Conservation (phyloP, 2,329 filamentous ascomycete species). For the Dothistroma septosporum region DNA sequence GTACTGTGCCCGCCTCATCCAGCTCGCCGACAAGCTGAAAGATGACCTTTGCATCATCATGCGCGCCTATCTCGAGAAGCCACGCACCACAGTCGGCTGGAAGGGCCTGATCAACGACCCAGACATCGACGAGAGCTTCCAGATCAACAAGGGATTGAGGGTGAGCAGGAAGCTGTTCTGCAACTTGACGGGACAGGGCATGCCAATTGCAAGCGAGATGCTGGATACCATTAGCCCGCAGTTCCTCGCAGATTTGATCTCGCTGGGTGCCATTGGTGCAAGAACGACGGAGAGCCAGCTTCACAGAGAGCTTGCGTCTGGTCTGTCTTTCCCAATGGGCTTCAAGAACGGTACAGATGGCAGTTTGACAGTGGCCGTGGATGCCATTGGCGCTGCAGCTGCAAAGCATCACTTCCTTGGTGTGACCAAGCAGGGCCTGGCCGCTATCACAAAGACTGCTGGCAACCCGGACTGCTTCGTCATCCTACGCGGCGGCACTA, state of each 20-base stretch:
- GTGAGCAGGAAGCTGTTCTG: conserved; percentile 91
- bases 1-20: conserved; percentile 76
- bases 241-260: conserved; percentile 94
- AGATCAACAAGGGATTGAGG: conserved; percentile 97
- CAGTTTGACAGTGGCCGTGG: conserved; percentile 82
- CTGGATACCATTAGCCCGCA: conserved; percentile 97
- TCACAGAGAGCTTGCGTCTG: conserved; percentile 91
- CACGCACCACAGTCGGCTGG: conserved; percentile 96
- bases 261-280: conserved; percentile 90
- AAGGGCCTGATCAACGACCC: conserved; percentile 99
- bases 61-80: conserved; percentile 99
- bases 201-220: conserved; percentile 98
- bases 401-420: conserved; percentile 96
- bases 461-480: conserved; percentile 98
- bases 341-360: conserved; percentile 99
- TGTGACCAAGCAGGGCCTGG: conserved; percentile 94
- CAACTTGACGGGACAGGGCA: conserved; percentile 78
- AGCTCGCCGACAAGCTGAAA: conserved; percentile 72
- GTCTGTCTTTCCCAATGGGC: conserved; percentile 93
- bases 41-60: conserved; percentile 88
- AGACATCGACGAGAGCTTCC: conserved; percentile 92
- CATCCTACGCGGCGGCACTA: conserved; percentile 85
- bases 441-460: conserved; percentile 86
- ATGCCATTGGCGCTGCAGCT: conserved; percentile 79
- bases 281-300: conserved; percentile 95